These are phyloP conservation scores for Diaporthe ampelina DNA, from an alignment of 2,329 filamentous ascomycete genomes.

Conservation along the genomic window DNA sequence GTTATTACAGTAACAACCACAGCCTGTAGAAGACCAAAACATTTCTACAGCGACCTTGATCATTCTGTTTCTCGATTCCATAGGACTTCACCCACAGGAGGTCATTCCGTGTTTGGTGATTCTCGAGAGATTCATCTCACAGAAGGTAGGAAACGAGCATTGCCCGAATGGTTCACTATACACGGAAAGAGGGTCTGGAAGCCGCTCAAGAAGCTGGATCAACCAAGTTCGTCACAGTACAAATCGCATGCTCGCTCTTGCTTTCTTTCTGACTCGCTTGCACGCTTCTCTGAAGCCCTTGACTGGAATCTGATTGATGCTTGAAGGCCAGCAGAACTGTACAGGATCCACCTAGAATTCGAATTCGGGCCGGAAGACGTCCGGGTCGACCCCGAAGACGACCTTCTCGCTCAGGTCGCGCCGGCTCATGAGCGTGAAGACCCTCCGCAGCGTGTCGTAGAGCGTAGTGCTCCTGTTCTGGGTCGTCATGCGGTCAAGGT, in stretches of 20 bases:
- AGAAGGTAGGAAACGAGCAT: too few species aligned
- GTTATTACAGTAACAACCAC: neutral
- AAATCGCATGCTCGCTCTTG: neutral
- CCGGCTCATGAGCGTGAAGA: slow-evolving; percentile 97
- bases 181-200: neutral
- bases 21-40: neutral
- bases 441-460: slow-evolving; percentile 92
- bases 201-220: neutral
- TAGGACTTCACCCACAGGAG: neutral
- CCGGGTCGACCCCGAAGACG: slow-evolving; percentile 89
- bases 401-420: slow-evolving; percentile 91
- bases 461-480: slow-evolving; percentile 98
- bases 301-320: slow-evolving; percentile 25
- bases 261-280: neutral
- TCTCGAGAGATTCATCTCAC: too few species aligned
- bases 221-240: neutral
- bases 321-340: slow-evolving; percentile 2
- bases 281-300: neutral
- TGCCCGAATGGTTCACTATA: neutral
- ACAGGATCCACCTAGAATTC: slow-evolving; percentile 58
- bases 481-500: slow-evolving; percentile 87
- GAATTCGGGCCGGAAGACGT: slow-evolving; percentile 89
- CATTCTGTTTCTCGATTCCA: neutral
- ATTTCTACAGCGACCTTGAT: neutral
- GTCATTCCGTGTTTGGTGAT: neutral